Conservation (phyloP, 1,284 basidiomycete species). For the Jaminaea rosea region DNA sequence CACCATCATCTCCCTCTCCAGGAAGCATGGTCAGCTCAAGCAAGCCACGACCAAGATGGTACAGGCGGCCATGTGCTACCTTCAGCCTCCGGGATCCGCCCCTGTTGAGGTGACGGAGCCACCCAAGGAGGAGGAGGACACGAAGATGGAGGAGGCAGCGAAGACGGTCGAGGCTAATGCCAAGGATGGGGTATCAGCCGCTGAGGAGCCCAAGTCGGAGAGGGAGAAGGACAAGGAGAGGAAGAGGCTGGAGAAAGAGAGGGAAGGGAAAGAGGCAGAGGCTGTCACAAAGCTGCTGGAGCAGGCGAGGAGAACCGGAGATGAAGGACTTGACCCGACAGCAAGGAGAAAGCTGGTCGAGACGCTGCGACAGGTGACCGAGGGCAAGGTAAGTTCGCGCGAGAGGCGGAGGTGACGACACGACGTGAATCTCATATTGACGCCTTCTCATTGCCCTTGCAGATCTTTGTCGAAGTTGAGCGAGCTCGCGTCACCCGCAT, state of each 20-base stretch:
- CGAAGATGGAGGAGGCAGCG: conserved; percentile 34
- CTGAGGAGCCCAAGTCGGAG: conserved; percentile 17
- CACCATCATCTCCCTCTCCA: conserved; percentile 52
- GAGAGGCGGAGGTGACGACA: neutral
- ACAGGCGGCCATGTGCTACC: conserved; percentile 39
- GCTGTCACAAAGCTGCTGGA: conserved; percentile 31
- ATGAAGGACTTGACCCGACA: conserved; percentile 23
- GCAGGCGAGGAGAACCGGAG: conserved; percentile 27
- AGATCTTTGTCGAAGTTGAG: conserved; percentile 97
- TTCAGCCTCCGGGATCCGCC: conserved; percentile 16
- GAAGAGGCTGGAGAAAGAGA: conserved; percentile 21
- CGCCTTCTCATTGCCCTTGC: conserved; percentile 1
- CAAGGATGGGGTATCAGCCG: conserved; percentile 15
- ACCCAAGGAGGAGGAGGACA: conserved; percentile 68
- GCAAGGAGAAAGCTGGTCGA: conserved; percentile 50
- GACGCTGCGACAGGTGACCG: conserved; percentile 80
- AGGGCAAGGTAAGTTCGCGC: conserved; percentile 69
- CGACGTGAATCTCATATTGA: too few species aligned
- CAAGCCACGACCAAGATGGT: conserved; percentile 81
- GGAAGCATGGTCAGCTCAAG: conserved; percentile 97
- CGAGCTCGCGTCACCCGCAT: conserved; percentile 65
- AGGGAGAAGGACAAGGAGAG: conserved; percentile 13
- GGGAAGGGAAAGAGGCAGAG: conserved; percentile 34
- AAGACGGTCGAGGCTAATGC: conserved; percentile 9
- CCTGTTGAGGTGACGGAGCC: conserved; percentile 50